Evolutionary conservation across 805 yeast genomes (phyloP).

Genomic region (Candida caryicola): DNA sequence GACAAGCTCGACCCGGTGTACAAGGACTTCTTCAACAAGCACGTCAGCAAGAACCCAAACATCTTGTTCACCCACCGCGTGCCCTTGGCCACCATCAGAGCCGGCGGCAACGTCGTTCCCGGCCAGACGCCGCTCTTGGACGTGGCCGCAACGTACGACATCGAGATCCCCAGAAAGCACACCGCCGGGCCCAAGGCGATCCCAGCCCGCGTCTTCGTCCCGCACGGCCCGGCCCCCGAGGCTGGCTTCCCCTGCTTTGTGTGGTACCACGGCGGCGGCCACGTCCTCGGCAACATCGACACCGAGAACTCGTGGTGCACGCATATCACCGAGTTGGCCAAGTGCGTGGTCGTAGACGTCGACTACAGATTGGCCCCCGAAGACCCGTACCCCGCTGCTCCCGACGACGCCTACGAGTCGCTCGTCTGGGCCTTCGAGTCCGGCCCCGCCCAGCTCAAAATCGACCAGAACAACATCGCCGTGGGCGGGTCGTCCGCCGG

Average conservation of each 20-base stretch:
- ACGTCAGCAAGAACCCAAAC: constrained; percentile 22
- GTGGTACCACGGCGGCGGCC: constrained; percentile 48
- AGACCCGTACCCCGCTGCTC: constrained; percentile 46
- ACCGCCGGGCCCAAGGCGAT: constrained; percentile 19
- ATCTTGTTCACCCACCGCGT: constrained; percentile 34
- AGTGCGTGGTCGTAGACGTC: constrained; percentile 43
- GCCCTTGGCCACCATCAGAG: constrained; percentile 28
- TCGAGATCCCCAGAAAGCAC: constrained; percentile 30
- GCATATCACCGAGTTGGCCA: constrained; percentile 33
- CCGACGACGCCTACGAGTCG: constrained; percentile 42
- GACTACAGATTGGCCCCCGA: constrained; percentile 53
- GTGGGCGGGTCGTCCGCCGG: constrained; percentile 51
- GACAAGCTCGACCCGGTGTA: constrained; percentile 37
- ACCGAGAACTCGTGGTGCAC: constrained; percentile 45
- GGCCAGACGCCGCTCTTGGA: constrained; percentile 35
- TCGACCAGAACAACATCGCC: constrained; percentile 32
- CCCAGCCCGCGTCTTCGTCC: constrained; percentile 37
- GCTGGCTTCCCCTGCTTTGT: constrained; percentile 38
- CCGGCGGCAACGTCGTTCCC: constrained; percentile 40
- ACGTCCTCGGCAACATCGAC: constrained; percentile 39
- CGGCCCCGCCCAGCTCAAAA: constrained; percentile 18
- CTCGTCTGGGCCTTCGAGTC: constrained; percentile 24
- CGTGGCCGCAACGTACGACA: constrained; percentile 27
- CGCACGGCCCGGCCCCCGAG: constrained; percentile 31
- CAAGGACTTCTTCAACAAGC: constrained; percentile 30